Evolutionary conservation across 106 monocot species (phyloP).

Genomic region (Dactylorhiza incarnata): DNA sequence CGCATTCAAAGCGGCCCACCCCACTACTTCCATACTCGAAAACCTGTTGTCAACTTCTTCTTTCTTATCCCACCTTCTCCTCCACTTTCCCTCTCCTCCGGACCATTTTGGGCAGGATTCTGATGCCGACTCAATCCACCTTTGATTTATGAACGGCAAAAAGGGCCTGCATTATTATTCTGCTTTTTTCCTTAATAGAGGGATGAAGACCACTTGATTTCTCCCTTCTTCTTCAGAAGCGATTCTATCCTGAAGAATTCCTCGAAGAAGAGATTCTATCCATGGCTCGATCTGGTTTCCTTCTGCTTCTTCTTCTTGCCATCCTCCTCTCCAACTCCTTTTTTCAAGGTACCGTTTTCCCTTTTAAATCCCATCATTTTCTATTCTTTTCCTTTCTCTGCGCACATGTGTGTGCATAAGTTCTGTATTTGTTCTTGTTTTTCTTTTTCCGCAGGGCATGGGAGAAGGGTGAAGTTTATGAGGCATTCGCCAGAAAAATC

Average conservation of each 20-base stretch:
- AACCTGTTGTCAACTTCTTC: neutral
- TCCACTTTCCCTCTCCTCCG: neutral
- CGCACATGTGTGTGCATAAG: neutral
- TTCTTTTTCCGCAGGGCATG: neutral
- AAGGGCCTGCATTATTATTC: neutral
- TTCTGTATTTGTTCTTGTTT: neutral
- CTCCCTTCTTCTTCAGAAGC: too few species aligned
- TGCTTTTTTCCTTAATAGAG: neutral
- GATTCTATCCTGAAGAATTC: neutral
- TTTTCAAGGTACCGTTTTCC: neutral
- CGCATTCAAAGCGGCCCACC: constrained; percentile 1
- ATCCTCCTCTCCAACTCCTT: neutral
- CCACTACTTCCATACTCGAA: neutral
- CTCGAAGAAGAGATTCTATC: too few species aligned
- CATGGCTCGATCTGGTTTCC: neutral
- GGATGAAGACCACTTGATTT: neutral
- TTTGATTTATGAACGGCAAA: neutral
- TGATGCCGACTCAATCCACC: neutral
- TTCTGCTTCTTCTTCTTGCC: neutral
- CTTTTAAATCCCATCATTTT: neutral
- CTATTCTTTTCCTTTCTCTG: neutral
- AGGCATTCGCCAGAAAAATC: constrained; percentile 1
- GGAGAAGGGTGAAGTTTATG: neutral
- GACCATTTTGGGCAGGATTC: neutral
- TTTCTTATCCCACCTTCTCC: neutral